phyloP scores from a whole-genome alignment of 805 yeast genomes.

The Sugiyamaella qingdaonensis region DNA sequence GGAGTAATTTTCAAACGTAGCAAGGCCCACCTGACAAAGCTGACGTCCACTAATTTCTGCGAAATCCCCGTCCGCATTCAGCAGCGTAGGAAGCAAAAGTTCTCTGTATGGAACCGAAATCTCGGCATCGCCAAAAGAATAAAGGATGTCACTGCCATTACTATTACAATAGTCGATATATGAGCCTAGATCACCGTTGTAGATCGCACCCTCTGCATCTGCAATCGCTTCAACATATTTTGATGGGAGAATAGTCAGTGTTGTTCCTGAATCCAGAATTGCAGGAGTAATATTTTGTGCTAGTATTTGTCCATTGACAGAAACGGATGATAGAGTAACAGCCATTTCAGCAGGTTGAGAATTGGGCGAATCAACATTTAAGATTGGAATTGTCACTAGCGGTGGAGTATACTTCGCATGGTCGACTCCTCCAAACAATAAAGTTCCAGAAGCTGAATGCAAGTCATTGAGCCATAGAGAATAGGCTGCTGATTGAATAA shows the following conservation, averaged over 20 bases:
- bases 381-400: constrained; percentile 37
- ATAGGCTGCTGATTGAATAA: constrained; percentile 51
- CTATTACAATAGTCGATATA: constrained; percentile 3
- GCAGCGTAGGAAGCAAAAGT: background rate
- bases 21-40: constrained; percentile 10
- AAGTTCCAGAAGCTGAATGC: constrained; percentile 24
- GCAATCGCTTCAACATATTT: constrained; percentile 30
- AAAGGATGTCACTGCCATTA: constrained; percentile 32
- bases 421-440: constrained; percentile 50
- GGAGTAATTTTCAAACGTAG: constrained; percentile 7
- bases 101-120: constrained; percentile 28
- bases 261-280: constrained; percentile 26
- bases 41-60: background rate
- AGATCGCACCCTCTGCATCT: constrained; percentile 38
- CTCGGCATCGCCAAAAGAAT: constrained; percentile 39
- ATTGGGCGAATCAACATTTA: constrained; percentile 16
- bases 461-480: constrained; percentile 54
- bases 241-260: constrained; percentile 24
- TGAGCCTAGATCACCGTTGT: background rate
- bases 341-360: background rate
- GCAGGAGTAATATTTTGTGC: background rate
- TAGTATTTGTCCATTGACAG: background rate
- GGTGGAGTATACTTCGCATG: constrained; percentile 38
- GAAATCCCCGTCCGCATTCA: background rate
- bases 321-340: background rate